Evolutionary conservation across 306 rosid species (phyloP).

Genomic region (Glycine latifolia): DNA sequence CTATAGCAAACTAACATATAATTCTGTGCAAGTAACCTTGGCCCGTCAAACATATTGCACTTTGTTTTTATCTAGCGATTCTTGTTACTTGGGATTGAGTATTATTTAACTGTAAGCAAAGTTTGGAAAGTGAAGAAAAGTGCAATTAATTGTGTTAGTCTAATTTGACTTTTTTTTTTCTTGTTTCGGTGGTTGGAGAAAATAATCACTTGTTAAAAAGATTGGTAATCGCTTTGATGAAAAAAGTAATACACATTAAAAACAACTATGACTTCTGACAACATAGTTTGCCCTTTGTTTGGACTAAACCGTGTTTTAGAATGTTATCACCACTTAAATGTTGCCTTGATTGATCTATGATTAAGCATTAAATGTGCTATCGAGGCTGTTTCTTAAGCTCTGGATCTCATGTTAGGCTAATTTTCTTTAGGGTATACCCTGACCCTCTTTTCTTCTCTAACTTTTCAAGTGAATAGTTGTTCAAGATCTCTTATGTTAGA

Average conservation of each 20-base stretch:
- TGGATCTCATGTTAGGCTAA: not conserved
- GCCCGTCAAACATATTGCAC: slow-evolving; percentile 9
- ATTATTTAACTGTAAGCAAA: slow-evolving; percentile 8
- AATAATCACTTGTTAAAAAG: slow-evolving; percentile 15
- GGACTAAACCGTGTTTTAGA: not conserved
- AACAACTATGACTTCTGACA: not conserved
- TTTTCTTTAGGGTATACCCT: not conserved
- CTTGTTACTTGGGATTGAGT: slow-evolving; percentile 27
- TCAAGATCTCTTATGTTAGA: not conserved
- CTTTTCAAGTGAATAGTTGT: too few species aligned
- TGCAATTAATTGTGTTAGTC: slow-evolving; percentile 30
- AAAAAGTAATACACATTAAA: slow-evolving; percentile 31
- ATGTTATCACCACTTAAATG: not conserved
- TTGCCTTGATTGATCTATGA: slow-evolving; percentile 1
- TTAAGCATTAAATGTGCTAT: not conserved
- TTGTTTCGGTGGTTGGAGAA: slow-evolving; percentile 49
- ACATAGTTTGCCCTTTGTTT: not conserved
- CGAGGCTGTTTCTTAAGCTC: not conserved
- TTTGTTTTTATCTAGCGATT: slow-evolving; percentile 25
- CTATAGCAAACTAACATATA: slow-evolving; percentile 29
- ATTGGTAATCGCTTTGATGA: slow-evolving; percentile 31
- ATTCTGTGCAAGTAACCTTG: slow-evolving; percentile 41
- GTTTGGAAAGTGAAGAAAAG: slow-evolving; percentile 24
- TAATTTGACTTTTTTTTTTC: slow-evolving; percentile 37
- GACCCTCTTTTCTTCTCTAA: not conserved